Conservation (phyloP, 495 filamentous ascomycete species). For the Aspergillus incahuasiensis region DNA sequence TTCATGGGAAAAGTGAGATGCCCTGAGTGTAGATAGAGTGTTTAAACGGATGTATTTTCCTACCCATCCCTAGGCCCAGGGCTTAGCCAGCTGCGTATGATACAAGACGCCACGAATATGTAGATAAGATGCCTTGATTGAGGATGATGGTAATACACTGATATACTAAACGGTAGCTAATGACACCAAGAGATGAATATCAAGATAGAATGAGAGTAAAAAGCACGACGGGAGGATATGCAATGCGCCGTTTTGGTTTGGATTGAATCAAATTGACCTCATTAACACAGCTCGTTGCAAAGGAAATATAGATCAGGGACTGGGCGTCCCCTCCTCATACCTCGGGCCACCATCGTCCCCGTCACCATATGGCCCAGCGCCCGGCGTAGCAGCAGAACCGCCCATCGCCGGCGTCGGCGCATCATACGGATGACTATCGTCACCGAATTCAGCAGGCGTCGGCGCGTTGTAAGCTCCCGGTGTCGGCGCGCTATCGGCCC, state of each 20-base stretch:
- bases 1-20: too few species aligned
- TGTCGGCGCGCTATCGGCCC: constrained; percentile 58
- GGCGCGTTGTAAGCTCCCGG: constrained; percentile 59
- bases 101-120: too few species aligned
- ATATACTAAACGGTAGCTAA: not conserved
- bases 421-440: constrained; percentile 55
- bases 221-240: too few species aligned
- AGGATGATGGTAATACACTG: not conserved
- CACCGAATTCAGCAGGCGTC: constrained; percentile 55
- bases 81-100: too few species aligned
- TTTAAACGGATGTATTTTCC: too few species aligned
- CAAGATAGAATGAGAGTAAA: not conserved
- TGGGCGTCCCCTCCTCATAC: constrained; percentile 52
- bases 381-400: constrained; percentile 66
- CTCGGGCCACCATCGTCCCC: constrained; percentile 54
- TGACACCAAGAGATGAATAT: not conserved
- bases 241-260: not conserved
- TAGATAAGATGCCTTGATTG: not conserved
- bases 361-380: constrained; percentile 53
- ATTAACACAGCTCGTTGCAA: not conserved
- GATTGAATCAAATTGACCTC: not conserved
- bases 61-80: too few species aligned
- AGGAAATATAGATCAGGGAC: constrained; percentile 35
- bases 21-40: too few species aligned
- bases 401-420: constrained; percentile 79